These are phyloP conservation scores for Austroboletus novae-zelandiae DNA, from an alignment of 1,284 basidiomycete species.

Conservation along the genomic window DNA sequence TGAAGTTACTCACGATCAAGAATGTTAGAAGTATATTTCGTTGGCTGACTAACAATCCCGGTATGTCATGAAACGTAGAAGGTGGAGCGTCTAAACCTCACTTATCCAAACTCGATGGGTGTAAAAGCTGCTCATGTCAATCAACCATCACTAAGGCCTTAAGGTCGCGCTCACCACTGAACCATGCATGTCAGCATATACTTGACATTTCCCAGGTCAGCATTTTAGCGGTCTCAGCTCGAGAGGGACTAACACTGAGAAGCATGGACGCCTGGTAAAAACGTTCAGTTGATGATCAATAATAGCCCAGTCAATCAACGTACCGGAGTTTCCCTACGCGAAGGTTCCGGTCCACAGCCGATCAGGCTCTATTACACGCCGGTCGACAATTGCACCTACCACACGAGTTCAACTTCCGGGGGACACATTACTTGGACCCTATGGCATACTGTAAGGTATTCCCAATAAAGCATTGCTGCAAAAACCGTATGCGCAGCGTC, in stretches of 20 bases:
- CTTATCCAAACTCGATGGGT: slow-evolving; percentile 19
- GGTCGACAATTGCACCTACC: slow-evolving; percentile 2
- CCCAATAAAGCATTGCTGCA: neutral
- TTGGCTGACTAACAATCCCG: slow-evolving; percentile 3
- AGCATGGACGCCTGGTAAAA: slow-evolving; percentile 2
- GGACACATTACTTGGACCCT: neutral
- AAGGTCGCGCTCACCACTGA: slow-evolving; percentile 9
- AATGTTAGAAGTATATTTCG: slow-evolving; percentile 4
- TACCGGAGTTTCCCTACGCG: slow-evolving; percentile 8
- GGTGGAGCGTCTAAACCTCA: neutral
- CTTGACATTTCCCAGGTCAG: neutral
- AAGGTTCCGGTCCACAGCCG: neutral
- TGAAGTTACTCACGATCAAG: slow-evolving; percentile 4
- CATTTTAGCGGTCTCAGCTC: neutral
- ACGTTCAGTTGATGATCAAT: neutral
- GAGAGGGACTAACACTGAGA: slow-evolving; percentile 4
- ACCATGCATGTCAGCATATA: slow-evolving; percentile 5
- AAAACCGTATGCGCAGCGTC: slow-evolving; percentile 1
- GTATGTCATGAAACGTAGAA: neutral
- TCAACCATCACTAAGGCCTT: neutral
- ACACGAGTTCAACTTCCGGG: slow-evolving; percentile 1
- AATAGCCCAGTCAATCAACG: neutral
- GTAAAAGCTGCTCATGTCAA: slow-evolving; percentile 10
- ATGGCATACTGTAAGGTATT: neutral
- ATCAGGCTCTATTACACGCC: neutral